phyloP scores from a whole-genome alignment of 1,139 yeast species.

The Pichia norvegensis region DNA sequence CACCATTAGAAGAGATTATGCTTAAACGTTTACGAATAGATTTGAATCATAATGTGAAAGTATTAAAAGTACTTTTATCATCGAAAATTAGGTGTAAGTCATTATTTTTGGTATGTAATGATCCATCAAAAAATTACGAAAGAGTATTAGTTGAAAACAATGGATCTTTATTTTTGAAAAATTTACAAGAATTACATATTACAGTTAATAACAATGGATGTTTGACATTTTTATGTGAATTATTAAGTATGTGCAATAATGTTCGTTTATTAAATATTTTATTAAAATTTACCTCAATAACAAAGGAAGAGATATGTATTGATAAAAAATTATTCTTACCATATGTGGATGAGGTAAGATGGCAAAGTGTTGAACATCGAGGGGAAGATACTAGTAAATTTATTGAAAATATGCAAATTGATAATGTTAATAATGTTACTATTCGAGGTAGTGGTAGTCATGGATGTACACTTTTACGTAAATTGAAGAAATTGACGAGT shows the following conservation, averaged over 20 bases:
- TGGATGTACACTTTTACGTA: neutral
- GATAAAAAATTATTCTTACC: neutral
- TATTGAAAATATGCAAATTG: neutral
- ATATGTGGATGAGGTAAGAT: neutral
- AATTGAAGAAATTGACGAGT: neutral
- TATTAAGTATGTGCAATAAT: neutral
- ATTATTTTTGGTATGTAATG: no score
- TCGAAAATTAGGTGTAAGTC: neutral
- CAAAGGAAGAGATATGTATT: no score
- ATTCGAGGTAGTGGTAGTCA: neutral
- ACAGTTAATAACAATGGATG: neutral
- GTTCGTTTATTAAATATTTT: neutral
- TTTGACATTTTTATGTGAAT: neutral
- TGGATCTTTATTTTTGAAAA: no score
- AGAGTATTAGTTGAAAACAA: neutral
- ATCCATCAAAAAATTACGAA: neutral
- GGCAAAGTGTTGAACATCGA: neutral
- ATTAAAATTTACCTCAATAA: neutral
- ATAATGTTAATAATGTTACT: neutral
- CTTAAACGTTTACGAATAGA: conserved; percentile 2
- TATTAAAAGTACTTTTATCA: conserved; percentile 6
- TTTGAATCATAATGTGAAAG: neutral
- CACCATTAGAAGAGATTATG: conserved; percentile 4
- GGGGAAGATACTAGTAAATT: neutral
- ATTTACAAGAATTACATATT: neutral